Base-by-base conservation (phyloP, 1,284 basidiomycete species). In the Afroboletus lepidellus region DNA sequence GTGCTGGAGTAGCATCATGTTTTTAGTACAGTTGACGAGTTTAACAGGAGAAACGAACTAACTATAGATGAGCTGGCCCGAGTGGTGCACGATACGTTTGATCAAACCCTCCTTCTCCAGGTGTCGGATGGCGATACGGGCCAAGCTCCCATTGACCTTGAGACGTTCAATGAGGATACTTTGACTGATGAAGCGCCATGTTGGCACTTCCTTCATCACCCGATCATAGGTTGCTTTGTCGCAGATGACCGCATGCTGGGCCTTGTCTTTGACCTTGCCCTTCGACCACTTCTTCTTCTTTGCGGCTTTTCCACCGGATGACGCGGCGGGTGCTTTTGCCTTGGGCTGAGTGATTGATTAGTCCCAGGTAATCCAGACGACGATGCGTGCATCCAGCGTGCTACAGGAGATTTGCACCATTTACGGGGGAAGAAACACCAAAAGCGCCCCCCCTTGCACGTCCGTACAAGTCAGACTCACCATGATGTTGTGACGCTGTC, bases 221-320 rank as follows among this genome's bases (percentile, higher is more conserved):
- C 92, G 92, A 82, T 98, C 95, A 83, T 81, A 97, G 58, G 81
- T 87, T 50, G 81, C 61, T 81, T 96, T 94, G 83, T 97, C 94
- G 69, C 97, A 87, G 65, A 87, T 80, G 74, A 98, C 95, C 69
- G 91, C 85, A 82, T 96, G 93, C 71, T 89, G 87, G 69, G 92
- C 93, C 87, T 98, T 98, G 80, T 98, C 94, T 88, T 98, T 98
- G 74, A 98, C 94, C 79, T 97, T 97, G 75, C 95, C 95, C 85
- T 98, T 98, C 64, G 94, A 98, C 95, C 95, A 98, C 85, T 98
- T 98, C 90, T 98, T 98, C 85, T 98, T 98, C 85, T 98, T 98
- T 60, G 88, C 87, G 67, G 87, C 75, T 74, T 92, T 92, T 66
- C 89, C 87, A 60, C 86, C 85, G 56, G 83, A 76, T 47, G 84